These are phyloP conservation scores for Bipolaris sorokiniana DNA, from an alignment of 2,329 filamentous ascomycete species.

Conservation along the genomic window DNA sequence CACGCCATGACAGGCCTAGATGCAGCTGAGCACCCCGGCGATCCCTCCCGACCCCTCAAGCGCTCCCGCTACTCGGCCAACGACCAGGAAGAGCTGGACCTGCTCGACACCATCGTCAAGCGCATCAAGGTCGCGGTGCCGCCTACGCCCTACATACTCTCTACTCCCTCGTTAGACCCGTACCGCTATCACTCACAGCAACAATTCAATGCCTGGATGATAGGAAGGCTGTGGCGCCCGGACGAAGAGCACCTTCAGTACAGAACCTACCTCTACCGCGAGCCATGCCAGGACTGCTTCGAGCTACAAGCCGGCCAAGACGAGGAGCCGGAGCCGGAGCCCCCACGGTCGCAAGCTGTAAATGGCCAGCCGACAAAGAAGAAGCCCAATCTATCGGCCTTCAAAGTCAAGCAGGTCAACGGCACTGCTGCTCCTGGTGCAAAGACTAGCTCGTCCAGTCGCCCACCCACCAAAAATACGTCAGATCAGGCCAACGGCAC, in stretches of 20 bases:
- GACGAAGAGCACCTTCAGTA: slow-evolving; percentile 67
- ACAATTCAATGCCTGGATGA: slow-evolving; percentile 51
- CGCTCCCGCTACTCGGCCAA: slow-evolving; percentile 34
- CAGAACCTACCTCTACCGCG: slow-evolving; percentile 65
- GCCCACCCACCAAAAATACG: slow-evolving; percentile 31
- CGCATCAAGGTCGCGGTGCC: slow-evolving; percentile 53
- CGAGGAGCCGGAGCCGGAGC: slow-evolving; percentile 56
- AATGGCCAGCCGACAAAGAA: slow-evolving; percentile 58
- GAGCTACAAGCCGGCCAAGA: slow-evolving; percentile 60
- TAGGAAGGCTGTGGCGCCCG: slow-evolving; percentile 59
- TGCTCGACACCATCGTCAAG: slow-evolving; percentile 50
- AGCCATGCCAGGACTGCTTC: slow-evolving; percentile 57
- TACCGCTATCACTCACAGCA: slow-evolving; percentile 53
- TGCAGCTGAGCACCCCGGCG: slow-evolving; percentile 28
- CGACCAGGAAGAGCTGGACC: slow-evolving; percentile 48
- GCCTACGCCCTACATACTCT: slow-evolving; percentile 55
- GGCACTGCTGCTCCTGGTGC: slow-evolving; percentile 38
- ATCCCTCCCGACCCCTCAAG: slow-evolving; percentile 37
- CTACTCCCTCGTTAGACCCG: slow-evolving; percentile 54
- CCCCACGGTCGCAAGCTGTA: slow-evolving; percentile 41
- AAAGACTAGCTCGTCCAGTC: slow-evolving; percentile 40
- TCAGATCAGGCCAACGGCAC: slow-evolving; percentile 33
- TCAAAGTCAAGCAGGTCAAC: slow-evolving; percentile 62
- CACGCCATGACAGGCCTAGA: slow-evolving; percentile 44
- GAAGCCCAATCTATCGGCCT: slow-evolving; percentile 67